Base-by-base conservation (phyloP, 768 basidiomycete species). In the Termitomyces sp. region DNA sequence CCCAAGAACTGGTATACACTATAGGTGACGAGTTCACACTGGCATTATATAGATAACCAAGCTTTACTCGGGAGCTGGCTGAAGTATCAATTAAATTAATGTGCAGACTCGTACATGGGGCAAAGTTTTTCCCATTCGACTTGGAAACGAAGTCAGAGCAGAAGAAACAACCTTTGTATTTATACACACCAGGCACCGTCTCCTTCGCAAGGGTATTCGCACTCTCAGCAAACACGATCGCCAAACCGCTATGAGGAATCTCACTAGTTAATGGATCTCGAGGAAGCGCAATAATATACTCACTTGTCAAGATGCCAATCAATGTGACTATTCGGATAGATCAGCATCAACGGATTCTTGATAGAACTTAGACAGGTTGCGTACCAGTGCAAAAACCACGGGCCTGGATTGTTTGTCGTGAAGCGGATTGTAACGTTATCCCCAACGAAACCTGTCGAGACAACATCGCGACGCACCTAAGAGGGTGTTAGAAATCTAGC, bases 341-440 rank as follows among this genome's bases (percentile, higher is more conserved):
- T 14, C 4, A 30, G 24, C 20, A 54, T 46, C 32, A 27, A 37
- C 27, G 44, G 30, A 26, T 39, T 27, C 40, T n/a, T 33, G 12
- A n/a, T 40, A 40, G 37, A 32, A 34, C 49, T 27, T 40, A 3
- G 8, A 18, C 10, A 55, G 14, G 22, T 10, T 14, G 12, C 53
- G 10, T 32, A 53, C 52, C 57, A 58, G 30, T 58, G 57, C 6
- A 58, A 26, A 16, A 58, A 68, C 67, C 72, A 72, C 53, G 71
- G 71, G 5, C 71, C 73, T 20, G 72, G 64, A 51, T 76, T 77
- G 59, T 78, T 72, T 4, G 76, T 77, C 14, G 69, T 65, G 61
- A 79, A 79, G 9, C 79, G 69, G 53, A 80, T 71, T 9, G 72
- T 74, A 20, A 72, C 69, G 36, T 68, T 71, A 24, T 45, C 53